These are phyloP conservation scores for Lotmaria passim DNA, from an alignment of 208 protist species.

Conservation along the genomic window DNA sequence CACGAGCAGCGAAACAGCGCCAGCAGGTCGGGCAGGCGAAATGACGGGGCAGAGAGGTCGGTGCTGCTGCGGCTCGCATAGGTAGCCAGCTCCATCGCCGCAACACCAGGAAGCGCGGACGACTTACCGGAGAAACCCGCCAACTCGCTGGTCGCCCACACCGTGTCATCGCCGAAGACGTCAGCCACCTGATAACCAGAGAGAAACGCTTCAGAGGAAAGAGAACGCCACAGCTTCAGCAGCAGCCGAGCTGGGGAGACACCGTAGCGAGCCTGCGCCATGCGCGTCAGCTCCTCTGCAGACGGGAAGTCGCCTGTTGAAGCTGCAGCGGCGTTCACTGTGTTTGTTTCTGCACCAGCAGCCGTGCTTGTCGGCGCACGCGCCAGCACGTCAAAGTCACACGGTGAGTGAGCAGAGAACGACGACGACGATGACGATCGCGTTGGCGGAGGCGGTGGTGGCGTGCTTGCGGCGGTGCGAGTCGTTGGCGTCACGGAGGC, in stretches of 20 bases:
- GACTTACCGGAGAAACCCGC: slow-evolving; percentile 6
- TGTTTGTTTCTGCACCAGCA: too few species aligned
- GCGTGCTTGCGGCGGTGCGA: slow-evolving; percentile 17
- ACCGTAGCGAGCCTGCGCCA: slow-evolving; percentile 22
- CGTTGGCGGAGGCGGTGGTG: neutral
- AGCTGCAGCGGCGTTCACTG: too few species aligned
- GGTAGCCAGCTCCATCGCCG: slow-evolving; percentile 23
- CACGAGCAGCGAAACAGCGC: slow-evolving; percentile 46
- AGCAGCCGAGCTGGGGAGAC: slow-evolving; percentile 39
- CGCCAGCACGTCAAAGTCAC: neutral
- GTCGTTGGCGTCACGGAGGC: slow-evolving; percentile 9
- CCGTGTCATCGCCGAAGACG: slow-evolving; percentile 44
- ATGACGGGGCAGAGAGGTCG: slow-evolving; percentile 50
- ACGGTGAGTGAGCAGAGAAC: neutral
- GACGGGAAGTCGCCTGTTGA: neutral
- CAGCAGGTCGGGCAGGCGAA: slow-evolving; percentile 48
- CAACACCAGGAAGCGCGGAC: neutral
- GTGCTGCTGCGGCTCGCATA: slow-evolving; percentile 20
- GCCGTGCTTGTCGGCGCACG: neutral
- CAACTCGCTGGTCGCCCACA: slow-evolving; percentile 22
- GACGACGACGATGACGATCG: neutral
- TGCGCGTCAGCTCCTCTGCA: slow-evolving; percentile 23
- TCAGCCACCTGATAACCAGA: slow-evolving; percentile 55
- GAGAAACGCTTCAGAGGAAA: slow-evolving; percentile 46
- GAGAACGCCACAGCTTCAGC: slow-evolving; percentile 57